Evolutionary conservation across 1,284 basidiomycete species (phyloP).

Genomic region (Melanopsichium pennsylvanicum): DNA sequence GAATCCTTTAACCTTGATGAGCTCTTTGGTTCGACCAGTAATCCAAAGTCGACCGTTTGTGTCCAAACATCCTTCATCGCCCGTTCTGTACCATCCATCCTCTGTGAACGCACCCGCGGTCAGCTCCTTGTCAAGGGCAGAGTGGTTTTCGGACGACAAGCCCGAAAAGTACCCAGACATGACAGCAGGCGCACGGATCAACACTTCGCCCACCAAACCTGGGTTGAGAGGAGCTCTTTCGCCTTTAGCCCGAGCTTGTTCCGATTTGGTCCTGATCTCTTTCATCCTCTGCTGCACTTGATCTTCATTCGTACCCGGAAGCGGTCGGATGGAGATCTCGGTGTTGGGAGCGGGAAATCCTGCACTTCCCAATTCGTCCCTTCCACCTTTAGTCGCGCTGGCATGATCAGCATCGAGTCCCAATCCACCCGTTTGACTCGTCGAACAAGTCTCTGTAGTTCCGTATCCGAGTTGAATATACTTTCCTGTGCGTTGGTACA

Average conservation of each 20-base stretch:
- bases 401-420: conserved; percentile 34
- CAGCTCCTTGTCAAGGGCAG: conserved; percentile 39
- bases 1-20: conserved; percentile 56
- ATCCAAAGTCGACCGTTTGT: conserved; percentile 53
- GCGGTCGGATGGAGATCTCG: conserved; percentile 36
- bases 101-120: conserved; percentile 39
- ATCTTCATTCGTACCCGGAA: conserved; percentile 19
- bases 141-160: conserved; percentile 40
- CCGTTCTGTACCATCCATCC: conserved; percentile 51
- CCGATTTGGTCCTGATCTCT: conserved; percentile 26
- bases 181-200: conserved; percentile 37
- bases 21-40: conserved; percentile 52
- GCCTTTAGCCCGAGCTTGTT: conserved; percentile 26
- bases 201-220: conserved; percentile 45
- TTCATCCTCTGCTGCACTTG: conserved; percentile 23
- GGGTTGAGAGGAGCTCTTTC: conserved; percentile 39
- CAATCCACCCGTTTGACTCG: conserved; percentile 24
- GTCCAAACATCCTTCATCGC: conserved; percentile 55
- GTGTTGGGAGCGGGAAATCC: conserved; percentile 27
- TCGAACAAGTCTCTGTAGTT: conserved; percentile 49
- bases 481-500: conserved; percentile 65
- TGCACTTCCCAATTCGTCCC: conserved; percentile 49
- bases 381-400: conserved; percentile 3
- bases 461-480: conserved; percentile 62
- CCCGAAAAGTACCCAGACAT: conserved; percentile 57